Evolutionary conservation across 1,284 basidiomycete genomes (phyloP).

Genomic region (Meira miltonrushii): DNA sequence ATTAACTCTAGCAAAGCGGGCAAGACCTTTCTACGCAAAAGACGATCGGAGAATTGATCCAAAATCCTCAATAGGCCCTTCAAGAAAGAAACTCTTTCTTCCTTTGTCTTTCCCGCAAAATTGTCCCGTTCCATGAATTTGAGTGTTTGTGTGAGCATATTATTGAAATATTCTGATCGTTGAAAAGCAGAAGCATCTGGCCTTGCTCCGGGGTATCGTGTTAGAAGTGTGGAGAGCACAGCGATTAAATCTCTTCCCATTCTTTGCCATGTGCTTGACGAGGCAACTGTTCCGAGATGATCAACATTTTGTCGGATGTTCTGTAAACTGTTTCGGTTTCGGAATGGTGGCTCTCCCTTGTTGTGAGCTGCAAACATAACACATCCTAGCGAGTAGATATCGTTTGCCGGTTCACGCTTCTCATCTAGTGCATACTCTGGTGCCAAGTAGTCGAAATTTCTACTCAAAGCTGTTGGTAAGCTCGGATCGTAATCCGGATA

Average conservation of each 20-base stretch:
- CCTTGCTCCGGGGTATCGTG: constrained; percentile 67
- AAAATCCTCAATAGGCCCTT: constrained; percentile 80
- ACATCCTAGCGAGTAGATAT: constrained; percentile 91
- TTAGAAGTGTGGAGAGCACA: constrained; percentile 53
- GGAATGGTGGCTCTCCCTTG: constrained; percentile 80
- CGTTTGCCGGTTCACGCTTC: constrained; percentile 74
- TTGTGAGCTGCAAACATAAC: constrained; percentile 72
- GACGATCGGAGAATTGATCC: constrained; percentile 77
- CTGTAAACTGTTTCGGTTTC: constrained; percentile 75
- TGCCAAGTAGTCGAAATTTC: constrained; percentile 88
- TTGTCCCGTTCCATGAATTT: constrained; percentile 93
- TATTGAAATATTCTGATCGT: constrained; percentile 80
- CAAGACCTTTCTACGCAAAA: constrained; percentile 83
- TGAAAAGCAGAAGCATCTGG: constrained; percentile 74
- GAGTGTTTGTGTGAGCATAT: constrained; percentile 90
- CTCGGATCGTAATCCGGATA: constrained; percentile 81
- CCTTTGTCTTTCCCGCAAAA: constrained; percentile 85
- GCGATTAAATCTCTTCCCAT: constrained; percentile 36
- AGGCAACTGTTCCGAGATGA: constrained; percentile 24
- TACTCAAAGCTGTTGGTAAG: constrained; percentile 74
- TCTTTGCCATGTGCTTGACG: constrained; percentile 27
- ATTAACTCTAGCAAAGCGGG: constrained; percentile 66
- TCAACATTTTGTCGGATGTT: constrained; percentile 75
- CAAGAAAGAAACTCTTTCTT: constrained; percentile 87
- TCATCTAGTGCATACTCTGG: constrained; percentile 94